Conservation (phyloP, 805 yeast species). For the Metschnikowia anglica region DNA sequence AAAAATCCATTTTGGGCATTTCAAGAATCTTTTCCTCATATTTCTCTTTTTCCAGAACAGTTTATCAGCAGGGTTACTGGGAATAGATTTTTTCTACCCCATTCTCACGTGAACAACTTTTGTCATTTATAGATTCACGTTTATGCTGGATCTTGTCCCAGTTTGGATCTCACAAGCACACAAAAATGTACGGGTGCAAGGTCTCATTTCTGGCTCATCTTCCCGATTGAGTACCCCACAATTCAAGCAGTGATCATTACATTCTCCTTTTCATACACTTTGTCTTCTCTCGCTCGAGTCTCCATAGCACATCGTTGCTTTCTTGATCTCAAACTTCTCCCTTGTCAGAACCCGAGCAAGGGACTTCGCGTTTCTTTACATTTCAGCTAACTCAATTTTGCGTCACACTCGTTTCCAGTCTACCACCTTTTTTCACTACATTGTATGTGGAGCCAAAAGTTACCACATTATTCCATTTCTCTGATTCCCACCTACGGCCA, state of each 20-base stretch:
- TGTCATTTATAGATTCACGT: background rate
- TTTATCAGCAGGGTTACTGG: background rate
- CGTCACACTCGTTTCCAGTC: no score
- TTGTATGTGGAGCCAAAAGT: no score
- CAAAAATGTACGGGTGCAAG: conserved; percentile 5
- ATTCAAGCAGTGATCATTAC: background rate
- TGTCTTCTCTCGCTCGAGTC: background rate
- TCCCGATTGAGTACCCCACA: conserved; percentile 10
- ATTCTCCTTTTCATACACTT: background rate
- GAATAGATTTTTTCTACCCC: background rate
- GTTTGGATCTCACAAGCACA: conserved; percentile 5
- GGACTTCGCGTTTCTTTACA: no score
- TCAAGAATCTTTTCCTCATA: no score
- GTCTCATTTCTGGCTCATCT: conserved; percentile 5
- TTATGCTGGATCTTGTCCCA: conserved; percentile 10
- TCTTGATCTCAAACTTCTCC: no score
- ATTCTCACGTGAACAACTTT: background rate
- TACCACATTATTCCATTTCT: no score
- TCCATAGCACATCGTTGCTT: no score
- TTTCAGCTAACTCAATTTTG: no score
- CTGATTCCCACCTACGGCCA: no score
- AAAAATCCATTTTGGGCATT: no score
- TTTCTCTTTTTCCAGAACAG: background rate
- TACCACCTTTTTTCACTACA: no score
- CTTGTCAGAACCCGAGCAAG: no score